These are phyloP conservation scores for Phialophora chinensis DNA, from an alignment of 2,329 filamentous ascomycete species.

Conservation along the genomic window DNA sequence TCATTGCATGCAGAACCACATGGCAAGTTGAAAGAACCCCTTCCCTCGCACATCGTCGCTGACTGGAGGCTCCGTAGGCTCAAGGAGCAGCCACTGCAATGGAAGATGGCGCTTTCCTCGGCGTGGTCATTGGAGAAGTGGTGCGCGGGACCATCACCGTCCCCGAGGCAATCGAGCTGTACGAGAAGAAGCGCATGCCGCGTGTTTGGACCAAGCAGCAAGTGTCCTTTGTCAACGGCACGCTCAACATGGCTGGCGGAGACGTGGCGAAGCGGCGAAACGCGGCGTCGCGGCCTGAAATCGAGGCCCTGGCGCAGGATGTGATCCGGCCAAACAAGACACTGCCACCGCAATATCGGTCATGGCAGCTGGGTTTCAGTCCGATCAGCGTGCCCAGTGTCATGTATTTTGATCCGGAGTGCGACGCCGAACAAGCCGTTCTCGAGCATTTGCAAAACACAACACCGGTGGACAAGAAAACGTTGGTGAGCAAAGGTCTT, in stretches of 20 bases:
- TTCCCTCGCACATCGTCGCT: background rate
- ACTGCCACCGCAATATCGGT: slow-evolving; percentile 32
- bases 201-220: slow-evolving; percentile 53
- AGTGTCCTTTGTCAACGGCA: slow-evolving; percentile 41
- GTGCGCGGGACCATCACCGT: slow-evolving; percentile 45
- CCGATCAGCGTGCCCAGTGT: slow-evolving; percentile 30
- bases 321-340: slow-evolving; percentile 19
- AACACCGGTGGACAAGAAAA: slow-evolving; percentile 27
- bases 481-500: slow-evolving; percentile 32
- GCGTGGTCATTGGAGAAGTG: slow-evolving; percentile 46
- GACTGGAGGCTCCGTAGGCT: slow-evolving; percentile 36
- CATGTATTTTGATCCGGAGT: slow-evolving; percentile 36
- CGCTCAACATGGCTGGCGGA: slow-evolving; percentile 31
- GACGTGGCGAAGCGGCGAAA: slow-evolving; percentile 26
- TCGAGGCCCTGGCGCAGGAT: slow-evolving; percentile 25
- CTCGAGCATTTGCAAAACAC: slow-evolving; percentile 34
- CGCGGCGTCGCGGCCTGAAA: slow-evolving; percentile 22
- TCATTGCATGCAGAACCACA: slow-evolving; percentile 54
- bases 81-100: slow-evolving; percentile 54
- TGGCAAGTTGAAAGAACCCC: slow-evolving; percentile 34
- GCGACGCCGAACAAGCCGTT: slow-evolving; percentile 37
- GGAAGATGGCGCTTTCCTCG: slow-evolving; percentile 54
- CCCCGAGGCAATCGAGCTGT: slow-evolving; percentile 46
- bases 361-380: slow-evolving; percentile 32
- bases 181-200: slow-evolving; percentile 52